These are phyloP conservation scores for Solanum infundibuliforme DNA, from an alignment of 257 asterid species.

Conservation along the genomic window DNA sequence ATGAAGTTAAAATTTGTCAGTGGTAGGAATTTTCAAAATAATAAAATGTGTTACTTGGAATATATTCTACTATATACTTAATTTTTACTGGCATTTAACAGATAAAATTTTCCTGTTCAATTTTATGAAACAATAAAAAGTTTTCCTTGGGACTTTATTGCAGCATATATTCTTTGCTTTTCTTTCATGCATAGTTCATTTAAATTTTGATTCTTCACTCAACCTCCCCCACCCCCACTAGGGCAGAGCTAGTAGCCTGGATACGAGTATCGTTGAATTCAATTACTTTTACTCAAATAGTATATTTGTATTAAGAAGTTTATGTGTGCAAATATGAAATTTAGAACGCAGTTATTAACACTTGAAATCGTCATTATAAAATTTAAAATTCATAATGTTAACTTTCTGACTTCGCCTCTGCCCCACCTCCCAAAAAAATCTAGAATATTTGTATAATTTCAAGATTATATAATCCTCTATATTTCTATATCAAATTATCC, in stretches of 20 bases:
- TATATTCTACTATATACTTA: not conserved
- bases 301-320: too few species aligned
- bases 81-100: not conserved
- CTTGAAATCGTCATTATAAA: too few species aligned
- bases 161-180: not conserved
- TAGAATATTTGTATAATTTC: not conserved
- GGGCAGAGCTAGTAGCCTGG: not conserved
- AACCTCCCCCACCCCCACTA: not conserved
- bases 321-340: too few species aligned
- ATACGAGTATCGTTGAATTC: rapidly evolving
- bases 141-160: not conserved
- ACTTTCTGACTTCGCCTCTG: not conserved
- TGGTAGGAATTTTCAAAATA: not conserved
- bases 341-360: too few species aligned
- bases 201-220: not conserved
- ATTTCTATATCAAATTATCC: not conserved
- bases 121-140: not conserved
- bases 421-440: not conserved
- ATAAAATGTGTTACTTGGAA: not conserved
- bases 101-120: not conserved
- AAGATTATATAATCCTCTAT: not conserved
- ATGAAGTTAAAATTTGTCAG: too few species aligned
- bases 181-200: not conserved
- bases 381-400: too few species aligned
- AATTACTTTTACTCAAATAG: too few species aligned